phyloP scores from a whole-genome alignment of 1,284 basidiomycete species.

The Ceratobasidium sp. region DNA sequence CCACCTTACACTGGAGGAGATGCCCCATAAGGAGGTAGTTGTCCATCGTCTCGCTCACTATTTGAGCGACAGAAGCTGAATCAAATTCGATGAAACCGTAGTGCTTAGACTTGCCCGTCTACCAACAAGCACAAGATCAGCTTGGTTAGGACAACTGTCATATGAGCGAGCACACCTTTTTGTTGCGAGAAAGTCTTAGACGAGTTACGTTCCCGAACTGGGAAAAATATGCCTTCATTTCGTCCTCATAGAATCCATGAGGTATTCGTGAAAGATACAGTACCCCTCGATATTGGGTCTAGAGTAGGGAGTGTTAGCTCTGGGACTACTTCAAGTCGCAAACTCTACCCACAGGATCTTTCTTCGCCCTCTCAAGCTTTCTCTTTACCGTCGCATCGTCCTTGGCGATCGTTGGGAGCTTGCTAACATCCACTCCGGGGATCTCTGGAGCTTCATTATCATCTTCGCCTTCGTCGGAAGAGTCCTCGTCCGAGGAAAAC shows the following conservation, averaged over 20 bases:
- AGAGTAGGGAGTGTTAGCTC: slow-evolving; percentile 30
- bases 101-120: slow-evolving; percentile 96
- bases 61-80: slow-evolving; percentile 88
- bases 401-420: slow-evolving; percentile 84
- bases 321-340: slow-evolving; percentile 36
- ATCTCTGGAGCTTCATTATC: slow-evolving; percentile 49
- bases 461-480: slow-evolving; percentile 79
- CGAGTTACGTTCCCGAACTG: slow-evolving; percentile 95
- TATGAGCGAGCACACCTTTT: slow-evolving; percentile 68
- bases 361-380: slow-evolving; percentile 85
- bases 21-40: slow-evolving; percentile 97
- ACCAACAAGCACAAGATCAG: not conserved
- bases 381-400: slow-evolving; percentile 83
- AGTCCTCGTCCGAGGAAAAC: slow-evolving; percentile 78
- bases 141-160: not conserved
- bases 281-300: slow-evolving; percentile 84
- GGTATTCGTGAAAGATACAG: slow-evolving; percentile 92
- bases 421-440: slow-evolving; percentile 66
- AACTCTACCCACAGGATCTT: slow-evolving; percentile 69
- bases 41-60: slow-evolving; percentile 99
- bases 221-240: slow-evolving; percentile 91
- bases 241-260: slow-evolving; percentile 96
- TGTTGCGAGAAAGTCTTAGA: slow-evolving; percentile 91
- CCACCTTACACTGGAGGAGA: slow-evolving; percentile 87
- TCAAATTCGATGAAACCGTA: slow-evolving; percentile 98